Evolutionary conservation across 1,284 basidiomycete species (phyloP).

Genomic region (Erythrobasidium hasegawianum): DNA sequence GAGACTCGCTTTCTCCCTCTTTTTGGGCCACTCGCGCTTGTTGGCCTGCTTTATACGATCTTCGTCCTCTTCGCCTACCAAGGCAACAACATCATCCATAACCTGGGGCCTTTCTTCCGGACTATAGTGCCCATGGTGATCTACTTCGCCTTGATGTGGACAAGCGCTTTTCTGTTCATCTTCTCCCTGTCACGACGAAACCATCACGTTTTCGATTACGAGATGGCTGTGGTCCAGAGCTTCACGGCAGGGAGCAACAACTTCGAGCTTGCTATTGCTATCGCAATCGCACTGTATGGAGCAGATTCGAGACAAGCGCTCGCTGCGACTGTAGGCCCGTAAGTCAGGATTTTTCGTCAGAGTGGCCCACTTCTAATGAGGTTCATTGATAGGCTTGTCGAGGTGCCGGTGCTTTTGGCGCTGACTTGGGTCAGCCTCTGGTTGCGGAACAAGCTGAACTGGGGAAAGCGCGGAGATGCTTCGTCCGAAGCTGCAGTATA

Average conservation of each 20-base stretch:
- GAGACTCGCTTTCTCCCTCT: constrained; percentile 61
- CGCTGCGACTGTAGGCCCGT: constrained; percentile 71
- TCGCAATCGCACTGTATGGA: constrained; percentile 73
- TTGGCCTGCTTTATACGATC: constrained; percentile 67
- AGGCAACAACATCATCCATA: constrained; percentile 59
- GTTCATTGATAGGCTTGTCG: constrained; percentile 45
- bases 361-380: constrained; percentile 37
- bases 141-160: constrained; percentile 40
- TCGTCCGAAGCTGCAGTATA: too few relatives aligned
- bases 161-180: constrained; percentile 23
- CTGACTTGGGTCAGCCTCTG: constrained; percentile 68
- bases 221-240: constrained; percentile 51
- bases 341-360: too few relatives aligned
- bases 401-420: constrained; percentile 64
- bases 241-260: constrained; percentile 52
- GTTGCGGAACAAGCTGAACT: constrained; percentile 17
- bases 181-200: constrained; percentile 10
- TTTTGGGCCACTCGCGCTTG: constrained; percentile 67
- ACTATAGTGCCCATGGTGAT: constrained; percentile 69
- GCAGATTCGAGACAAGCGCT: constrained; percentile 68
- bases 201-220: constrained; percentile 45
- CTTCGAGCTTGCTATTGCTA: constrained; percentile 74
- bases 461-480: constrained; percentile 2
- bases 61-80: constrained; percentile 71
- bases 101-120: constrained; percentile 69